phyloP scores from a whole-genome alignment of 768 basidiomycete genomes.

The Boletus sp. region DNA sequence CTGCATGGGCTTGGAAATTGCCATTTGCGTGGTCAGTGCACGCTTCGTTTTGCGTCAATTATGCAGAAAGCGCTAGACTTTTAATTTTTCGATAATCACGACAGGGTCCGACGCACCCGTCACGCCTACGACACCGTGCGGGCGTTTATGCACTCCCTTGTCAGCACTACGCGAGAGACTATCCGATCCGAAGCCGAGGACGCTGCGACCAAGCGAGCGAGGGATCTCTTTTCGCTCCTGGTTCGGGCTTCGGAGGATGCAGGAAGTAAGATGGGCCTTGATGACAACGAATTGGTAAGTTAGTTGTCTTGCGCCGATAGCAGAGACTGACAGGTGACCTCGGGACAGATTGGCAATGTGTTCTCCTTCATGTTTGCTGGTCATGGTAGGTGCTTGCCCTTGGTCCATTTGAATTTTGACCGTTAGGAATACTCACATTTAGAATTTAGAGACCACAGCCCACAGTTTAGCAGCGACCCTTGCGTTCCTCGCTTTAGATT shows the following conservation, averaged over 20 bases:
- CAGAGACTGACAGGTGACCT: not conserved
- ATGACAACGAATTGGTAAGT: constrained; percentile 21
- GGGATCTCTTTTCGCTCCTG: constrained; percentile 22
- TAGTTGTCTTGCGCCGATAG: not conserved
- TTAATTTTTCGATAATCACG: not conserved
- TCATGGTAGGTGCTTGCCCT: constrained; percentile 39
- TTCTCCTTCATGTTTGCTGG: constrained; percentile 57
- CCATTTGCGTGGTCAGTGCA: constrained; percentile 18
- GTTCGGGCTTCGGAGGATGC: constrained; percentile 20
- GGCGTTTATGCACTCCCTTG: constrained; percentile 17
- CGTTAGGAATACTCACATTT: not conserved
- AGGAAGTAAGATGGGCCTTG: constrained; percentile 15
- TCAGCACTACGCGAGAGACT: constrained; percentile 8
- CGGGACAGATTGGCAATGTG: constrained; percentile 49
- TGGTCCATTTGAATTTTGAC: not conserved
- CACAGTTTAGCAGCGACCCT: constrained; percentile 33
- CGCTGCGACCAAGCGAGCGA: constrained; percentile 1
- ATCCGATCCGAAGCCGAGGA: constrained; percentile 10
- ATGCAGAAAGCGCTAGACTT: too few species aligned
- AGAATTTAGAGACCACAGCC: constrained; percentile 32
- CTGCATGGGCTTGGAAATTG: constrained; percentile 24
- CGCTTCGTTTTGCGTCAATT: not conserved
- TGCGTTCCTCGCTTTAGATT: constrained; percentile 31
- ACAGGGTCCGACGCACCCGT: constrained; percentile 21
- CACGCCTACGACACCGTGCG: constrained; percentile 23